Percentiles rank a stretch among this genome's conserved stretches.
These are phyloP conservation scores for Salicornia ramosissima DNA, from an alignment of 148 eudicot genomes.

Conservation along the genomic window DNA sequence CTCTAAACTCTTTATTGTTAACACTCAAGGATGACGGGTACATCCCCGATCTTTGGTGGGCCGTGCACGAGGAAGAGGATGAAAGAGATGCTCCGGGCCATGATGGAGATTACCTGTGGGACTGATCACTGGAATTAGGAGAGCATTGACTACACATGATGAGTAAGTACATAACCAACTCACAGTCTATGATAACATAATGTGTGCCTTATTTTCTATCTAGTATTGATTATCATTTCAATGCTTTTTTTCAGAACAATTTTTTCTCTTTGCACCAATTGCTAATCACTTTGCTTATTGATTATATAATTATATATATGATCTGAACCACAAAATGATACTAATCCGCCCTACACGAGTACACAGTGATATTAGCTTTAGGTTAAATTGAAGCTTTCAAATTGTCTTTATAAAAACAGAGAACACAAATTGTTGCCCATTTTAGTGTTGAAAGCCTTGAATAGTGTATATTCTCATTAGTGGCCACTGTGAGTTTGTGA, in stretches of 20 bases:
- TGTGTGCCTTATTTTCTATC: neutral
- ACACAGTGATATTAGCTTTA: neutral
- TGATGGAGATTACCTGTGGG: neutral
- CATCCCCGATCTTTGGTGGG: constrained; percentile 29
- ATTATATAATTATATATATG: neutral
- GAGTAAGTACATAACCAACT: constrained; percentile 3
- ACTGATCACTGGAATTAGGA: neutral
- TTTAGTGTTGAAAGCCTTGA: neutral
- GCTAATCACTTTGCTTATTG: neutral
- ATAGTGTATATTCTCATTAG: neutral
- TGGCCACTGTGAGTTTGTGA: neutral
- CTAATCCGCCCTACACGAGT: neutral
- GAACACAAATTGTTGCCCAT: neutral
- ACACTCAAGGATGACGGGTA: constrained; percentile 25
- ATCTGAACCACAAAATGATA: neutral
- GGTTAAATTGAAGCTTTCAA: neutral
- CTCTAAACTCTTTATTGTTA: constrained; percentile 27
- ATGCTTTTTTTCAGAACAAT: neutral
- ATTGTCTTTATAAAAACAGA: neutral
- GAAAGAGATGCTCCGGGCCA: constrained; percentile 11
- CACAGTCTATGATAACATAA: neutral
- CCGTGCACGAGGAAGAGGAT: constrained; percentile 32
- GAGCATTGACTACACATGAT: neutral
- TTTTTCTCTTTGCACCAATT: neutral
- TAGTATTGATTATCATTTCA: neutral